Base-by-base conservation (phyloP, 2,329 filamentous ascomycete species). In the Aureobasidium sp. region DNA sequence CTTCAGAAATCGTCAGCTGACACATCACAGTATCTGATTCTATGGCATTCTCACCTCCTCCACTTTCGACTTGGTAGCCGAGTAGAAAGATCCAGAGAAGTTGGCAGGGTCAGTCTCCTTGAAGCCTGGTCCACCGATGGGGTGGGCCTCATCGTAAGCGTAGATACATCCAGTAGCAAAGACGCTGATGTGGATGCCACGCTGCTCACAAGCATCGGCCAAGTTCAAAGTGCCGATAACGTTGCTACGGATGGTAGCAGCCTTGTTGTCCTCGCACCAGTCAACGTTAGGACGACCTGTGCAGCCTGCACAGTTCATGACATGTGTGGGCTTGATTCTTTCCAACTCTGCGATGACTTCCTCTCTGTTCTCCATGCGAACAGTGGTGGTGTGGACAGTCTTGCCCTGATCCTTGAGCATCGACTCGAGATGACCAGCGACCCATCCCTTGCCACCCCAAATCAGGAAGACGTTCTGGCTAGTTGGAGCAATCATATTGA, bases 211-310 rank as follows among this genome's bases (percentile, higher is more conserved):
- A 71, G 77, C 79, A 70, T 88, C 84, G 37, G 84, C 78, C 68
- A 88, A 73, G 70, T 85, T 87, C 66, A 87, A 70, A 39, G 84
- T 83, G 60, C 86, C 86, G 51, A 87, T 81, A 61, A 85, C 85
- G 69, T 89, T 89, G 71, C 82, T 86, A 63, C 85, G 80, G 70
- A 88, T 82, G 7, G 86, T 88, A 61, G 83, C 82, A 72, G 86
- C 82, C 74, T 83, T 86, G 77, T 88, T 82, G 69, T 86, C 83
- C 75, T 89, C 86, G 68, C 86, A 88, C 85, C 85, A 87, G 74
- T 88, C 86, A 71, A 87, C 84, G 66, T 88, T 88, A 65, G 85
- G 85, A 27, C 84, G 79, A 55, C 86, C 86, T 3, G 85, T 88
- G 70, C 81, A 84, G 64, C 85, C 86, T 52, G 86, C 86, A 64